Evolutionary conservation across 257 asterid genomes (phyloP).

Genomic region (Linderniella brevidens): DNA sequence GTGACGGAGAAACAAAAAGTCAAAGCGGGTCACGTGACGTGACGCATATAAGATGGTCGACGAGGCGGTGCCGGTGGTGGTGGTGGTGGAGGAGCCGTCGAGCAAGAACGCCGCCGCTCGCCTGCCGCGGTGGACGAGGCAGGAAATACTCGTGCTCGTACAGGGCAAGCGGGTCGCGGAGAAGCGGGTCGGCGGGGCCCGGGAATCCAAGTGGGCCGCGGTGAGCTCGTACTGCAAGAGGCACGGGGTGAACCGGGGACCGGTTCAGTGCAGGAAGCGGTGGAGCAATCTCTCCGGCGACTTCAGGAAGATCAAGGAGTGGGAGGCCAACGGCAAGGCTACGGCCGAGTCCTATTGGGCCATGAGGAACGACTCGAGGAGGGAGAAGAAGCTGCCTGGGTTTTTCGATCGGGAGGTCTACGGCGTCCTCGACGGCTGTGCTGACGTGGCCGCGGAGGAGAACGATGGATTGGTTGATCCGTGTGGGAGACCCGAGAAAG

Average conservation of each 20-base stretch:
- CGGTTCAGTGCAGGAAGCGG: conserved; percentile 92
- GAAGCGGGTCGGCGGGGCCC: conserved; percentile 43
- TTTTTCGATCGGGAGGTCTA: conserved; percentile 83
- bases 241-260: conserved; percentile 87
- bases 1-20: no score
- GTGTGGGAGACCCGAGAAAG: no score
- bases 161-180: conserved; percentile 80
- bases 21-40: no score
- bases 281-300: conserved; percentile 94
- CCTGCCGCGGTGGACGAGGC: conserved; percentile 88
- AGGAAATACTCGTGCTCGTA: conserved; percentile 72
- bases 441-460: conserved; percentile 14
- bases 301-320: conserved; percentile 79
- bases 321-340: conserved; percentile 35
- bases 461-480: background rate
- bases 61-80: no score
- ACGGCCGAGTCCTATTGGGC: conserved; percentile 84
- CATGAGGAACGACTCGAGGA: conserved; percentile 84
- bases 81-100: conserved; percentile 5
- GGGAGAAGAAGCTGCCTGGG: conserved; percentile 81
- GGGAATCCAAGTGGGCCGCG: conserved; percentile 92
- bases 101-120: conserved; percentile 31
- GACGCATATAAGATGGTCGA: no score
- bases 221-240: conserved; percentile 72
- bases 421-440: conserved; percentile 46